Evolutionary conservation across 2,329 filamentous ascomycete genomes (phyloP).

Genomic region (Arachnopeziza araneosa): DNA sequence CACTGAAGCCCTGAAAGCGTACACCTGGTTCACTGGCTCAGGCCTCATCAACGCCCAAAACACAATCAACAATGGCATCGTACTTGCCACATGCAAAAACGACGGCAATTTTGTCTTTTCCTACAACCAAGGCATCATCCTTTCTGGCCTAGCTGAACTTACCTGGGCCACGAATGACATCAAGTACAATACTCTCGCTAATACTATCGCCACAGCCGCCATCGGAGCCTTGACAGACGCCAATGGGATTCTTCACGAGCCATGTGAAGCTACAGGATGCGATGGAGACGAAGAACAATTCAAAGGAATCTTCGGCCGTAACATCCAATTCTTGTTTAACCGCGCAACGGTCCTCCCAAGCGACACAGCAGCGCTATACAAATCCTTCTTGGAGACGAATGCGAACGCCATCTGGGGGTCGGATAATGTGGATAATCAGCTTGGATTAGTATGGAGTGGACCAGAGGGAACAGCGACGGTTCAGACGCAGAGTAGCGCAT

Average conservation of each 20-base stretch:
- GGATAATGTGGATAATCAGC: conserved; percentile 44
- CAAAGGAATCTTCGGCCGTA: conserved; percentile 35
- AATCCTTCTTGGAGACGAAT: conserved; percentile 51
- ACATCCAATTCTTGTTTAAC: conserved; percentile 52
- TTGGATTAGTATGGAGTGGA: conserved; percentile 63
- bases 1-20: conserved; percentile 45
- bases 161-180: conserved; percentile 17
- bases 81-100: conserved; percentile 43
- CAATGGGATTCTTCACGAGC: conserved; percentile 46
- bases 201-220: conserved; percentile 49
- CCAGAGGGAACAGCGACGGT: conserved; percentile 50
- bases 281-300: conserved; percentile 41
- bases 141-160: conserved; percentile 52
- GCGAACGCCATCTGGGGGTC: conserved; percentile 61
- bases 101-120: conserved; percentile 39
- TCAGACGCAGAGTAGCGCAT: conserved; percentile 56
- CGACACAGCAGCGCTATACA: conserved; percentile 44
- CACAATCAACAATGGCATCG: conserved; percentile 50
- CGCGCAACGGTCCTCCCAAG: conserved; percentile 26
- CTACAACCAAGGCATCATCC: conserved; percentile 58
- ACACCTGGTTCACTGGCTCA: conserved; percentile 44
- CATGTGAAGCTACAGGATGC: conserved; percentile 44
- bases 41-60: conserved; percentile 42
- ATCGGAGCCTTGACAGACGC: conserved; percentile 40
- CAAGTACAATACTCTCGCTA: conserved; percentile 41